Evolutionary conservation across 2,329 filamentous ascomycete genomes (phyloP).

Genomic region (Metarhizium robertsii): DNA sequence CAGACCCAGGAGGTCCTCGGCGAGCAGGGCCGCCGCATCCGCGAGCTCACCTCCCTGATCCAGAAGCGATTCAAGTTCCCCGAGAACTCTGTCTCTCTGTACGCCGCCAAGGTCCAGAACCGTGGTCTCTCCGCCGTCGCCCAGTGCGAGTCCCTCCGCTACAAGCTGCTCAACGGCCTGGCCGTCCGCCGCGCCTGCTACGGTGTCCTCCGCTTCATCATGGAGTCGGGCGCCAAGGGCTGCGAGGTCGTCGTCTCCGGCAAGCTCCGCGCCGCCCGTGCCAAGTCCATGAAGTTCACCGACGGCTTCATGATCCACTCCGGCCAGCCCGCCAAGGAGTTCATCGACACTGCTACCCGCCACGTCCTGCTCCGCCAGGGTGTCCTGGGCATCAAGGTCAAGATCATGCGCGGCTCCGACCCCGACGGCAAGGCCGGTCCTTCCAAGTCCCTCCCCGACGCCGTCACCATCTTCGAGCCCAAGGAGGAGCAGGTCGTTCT

Average conservation of each 20-base stretch:
- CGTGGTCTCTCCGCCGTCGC: conserved; percentile 98
- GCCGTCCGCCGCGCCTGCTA: conserved; percentile 98
- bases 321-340: conserved; percentile 98
- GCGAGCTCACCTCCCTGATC: conserved; percentile 99
- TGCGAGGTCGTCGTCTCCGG: conserved; percentile 99
- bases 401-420: conserved; percentile 99
- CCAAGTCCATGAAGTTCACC: conserved; percentile 99
- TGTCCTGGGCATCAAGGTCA: conserved; percentile 99
- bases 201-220: conserved; percentile 99
- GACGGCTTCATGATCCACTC: conserved; percentile 99
- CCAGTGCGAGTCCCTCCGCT: conserved; percentile 99
- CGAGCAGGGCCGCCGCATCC: conserved; percentile 99
- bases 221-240: conserved; percentile 99
- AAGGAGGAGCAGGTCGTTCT: conserved; percentile 97
- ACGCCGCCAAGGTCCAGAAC: conserved; percentile 99
- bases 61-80: conserved; percentile 99
- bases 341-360: conserved; percentile 96
- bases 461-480: conserved; percentile 99
- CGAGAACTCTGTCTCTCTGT: conserved; percentile 99
- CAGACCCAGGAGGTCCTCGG: conserved; percentile 99
- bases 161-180: conserved; percentile 99
- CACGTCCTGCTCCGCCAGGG: conserved; percentile 99
- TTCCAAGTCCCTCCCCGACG: conserved; percentile 94
- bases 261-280: conserved; percentile 97
- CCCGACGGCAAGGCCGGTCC: conserved; percentile 98